A percentile compares a stretch with the other conserved stretches of the same genome.
Conservation (phyloP, 2,329 filamentous ascomycete genomes). For the Furcasterigmium furcatum region DNA sequence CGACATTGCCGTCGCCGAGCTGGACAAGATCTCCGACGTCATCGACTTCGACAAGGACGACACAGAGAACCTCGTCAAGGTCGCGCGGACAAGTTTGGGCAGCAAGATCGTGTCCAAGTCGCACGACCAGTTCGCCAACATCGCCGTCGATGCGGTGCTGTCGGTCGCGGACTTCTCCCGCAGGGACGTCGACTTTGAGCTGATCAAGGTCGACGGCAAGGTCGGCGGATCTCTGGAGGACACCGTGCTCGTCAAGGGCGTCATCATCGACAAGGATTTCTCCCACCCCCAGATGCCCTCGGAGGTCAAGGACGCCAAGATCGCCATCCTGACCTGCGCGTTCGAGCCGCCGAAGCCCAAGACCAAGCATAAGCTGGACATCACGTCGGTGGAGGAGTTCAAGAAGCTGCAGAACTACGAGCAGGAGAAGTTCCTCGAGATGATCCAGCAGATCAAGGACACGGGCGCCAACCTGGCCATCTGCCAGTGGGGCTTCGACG, state of each 20-base stretch:
- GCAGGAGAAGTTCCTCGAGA: constrained; percentile 92
- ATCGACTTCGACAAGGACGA: constrained; percentile 81
- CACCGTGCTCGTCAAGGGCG: constrained; percentile 90
- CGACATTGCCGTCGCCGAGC: constrained; percentile 88
- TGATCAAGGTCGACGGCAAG: constrained; percentile 99
- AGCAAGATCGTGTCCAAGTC: constrained; percentile 99
- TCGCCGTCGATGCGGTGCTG: constrained; percentile 94
- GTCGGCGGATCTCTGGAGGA: constrained; percentile 93
- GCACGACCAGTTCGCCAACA: constrained; percentile 96
- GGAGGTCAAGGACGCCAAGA: constrained; percentile 91
- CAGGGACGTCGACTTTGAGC: constrained; percentile 96
- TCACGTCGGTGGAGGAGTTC: constrained; percentile 95
- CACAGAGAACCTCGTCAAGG: constrained; percentile 85
- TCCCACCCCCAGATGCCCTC: constrained; percentile 99
- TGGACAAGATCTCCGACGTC: constrained; percentile 89
- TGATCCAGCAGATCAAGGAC: constrained; percentile 98
- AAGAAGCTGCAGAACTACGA: constrained; percentile 97
- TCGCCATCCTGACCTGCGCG: constrained; percentile 95
- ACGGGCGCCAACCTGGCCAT: constrained; percentile 96
- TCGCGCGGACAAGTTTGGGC: constrained; percentile 91
- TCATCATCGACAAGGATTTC: constrained; percentile 99
- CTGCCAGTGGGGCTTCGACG: constrained; percentile 99
- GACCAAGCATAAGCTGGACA: constrained; percentile 99
- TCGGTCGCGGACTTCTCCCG: constrained; percentile 94
- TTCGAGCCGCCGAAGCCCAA: constrained; percentile 99